Percentiles rank a stretch among this genome's conserved stretches.
phyloP scores from a whole-genome alignment of 2,329 filamentous ascomycete genomes.

The Penicillium thymicola region DNA sequence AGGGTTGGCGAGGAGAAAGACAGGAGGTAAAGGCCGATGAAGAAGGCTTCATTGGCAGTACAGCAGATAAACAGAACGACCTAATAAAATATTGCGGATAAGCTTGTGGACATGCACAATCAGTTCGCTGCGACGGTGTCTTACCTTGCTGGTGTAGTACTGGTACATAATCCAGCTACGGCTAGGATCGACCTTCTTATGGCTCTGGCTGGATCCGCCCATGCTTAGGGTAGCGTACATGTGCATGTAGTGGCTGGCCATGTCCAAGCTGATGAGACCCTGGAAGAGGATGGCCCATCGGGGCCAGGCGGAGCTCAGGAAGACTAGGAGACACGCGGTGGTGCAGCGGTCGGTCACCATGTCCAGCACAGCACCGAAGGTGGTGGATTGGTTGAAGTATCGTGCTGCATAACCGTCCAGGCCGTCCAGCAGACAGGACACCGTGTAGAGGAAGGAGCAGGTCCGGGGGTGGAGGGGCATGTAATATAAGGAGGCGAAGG shows the following conservation, averaged over 20 bases:
- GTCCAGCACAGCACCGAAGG: constrained; percentile 93
- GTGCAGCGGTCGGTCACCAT: constrained; percentile 99
- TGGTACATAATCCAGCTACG: constrained; percentile 86
- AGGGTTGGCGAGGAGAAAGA: constrained; percentile 91
- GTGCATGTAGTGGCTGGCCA: constrained; percentile 97
- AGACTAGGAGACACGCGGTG: constrained; percentile 90
- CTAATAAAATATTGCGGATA: constrained; percentile 46
- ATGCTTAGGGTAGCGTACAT: constrained; percentile 95
- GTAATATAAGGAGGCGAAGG: constrained; percentile 91
- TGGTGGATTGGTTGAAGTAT: constrained; percentile 82
- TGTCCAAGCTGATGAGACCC: constrained; percentile 82
- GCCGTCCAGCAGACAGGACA: constrained; percentile 93
- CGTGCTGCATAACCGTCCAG: constrained; percentile 92
- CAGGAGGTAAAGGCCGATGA: constrained; percentile 95
- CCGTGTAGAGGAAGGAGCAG: constrained; percentile 78
- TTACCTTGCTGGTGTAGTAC: constrained; percentile 96
- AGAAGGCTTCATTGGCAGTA: constrained; percentile 90
- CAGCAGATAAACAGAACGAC: constrained; percentile 89
- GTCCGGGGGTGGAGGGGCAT: constrained; percentile 98
- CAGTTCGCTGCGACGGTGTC: background rate
- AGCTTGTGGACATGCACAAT: background rate
- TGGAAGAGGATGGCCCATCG: constrained; percentile 94
- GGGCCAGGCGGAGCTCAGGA: constrained; percentile 90
- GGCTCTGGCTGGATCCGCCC: constrained; percentile 73
- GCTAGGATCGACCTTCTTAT: constrained; percentile 90